Conservation (phyloP, 1,284 basidiomycete species). For the Cystobasidium slooffiae region DNA sequence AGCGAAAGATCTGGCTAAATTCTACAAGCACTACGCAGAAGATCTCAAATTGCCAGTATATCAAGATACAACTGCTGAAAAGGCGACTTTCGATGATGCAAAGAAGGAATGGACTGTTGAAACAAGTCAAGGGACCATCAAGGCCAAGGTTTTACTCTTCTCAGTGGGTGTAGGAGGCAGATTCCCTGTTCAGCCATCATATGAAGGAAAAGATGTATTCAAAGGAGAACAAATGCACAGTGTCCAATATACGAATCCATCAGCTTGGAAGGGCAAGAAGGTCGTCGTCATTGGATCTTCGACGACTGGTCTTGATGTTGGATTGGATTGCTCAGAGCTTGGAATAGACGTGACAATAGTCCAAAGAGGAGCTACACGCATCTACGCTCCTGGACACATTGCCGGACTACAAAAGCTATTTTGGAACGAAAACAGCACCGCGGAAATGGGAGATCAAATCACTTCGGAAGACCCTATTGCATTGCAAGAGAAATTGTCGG, state of each 20-base stretch:
- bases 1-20: conserved; percentile 25
- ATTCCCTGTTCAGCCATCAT: conserved; percentile 20
- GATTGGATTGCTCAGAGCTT: conserved; percentile 30
- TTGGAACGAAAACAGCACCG: conserved; percentile 29
- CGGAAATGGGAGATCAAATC: conserved; percentile 20
- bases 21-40: conserved; percentile 32
- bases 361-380: conserved; percentile 28
- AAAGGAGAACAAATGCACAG: conserved; percentile 29
- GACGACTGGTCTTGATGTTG: conserved; percentile 34
- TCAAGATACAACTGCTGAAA: conserved; percentile 2
- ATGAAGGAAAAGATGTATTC: conserved; percentile 12
- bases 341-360: conserved; percentile 33
- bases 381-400: conserved; percentile 24
- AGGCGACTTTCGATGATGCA: conserved; percentile 17
- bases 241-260: conserved; percentile 29
- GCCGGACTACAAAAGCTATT: conserved; percentile 17
- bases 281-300: conserved; percentile 26
- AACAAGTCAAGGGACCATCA: neutral
- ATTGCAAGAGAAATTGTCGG: conserved; percentile 16
- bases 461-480: conserved; percentile 27
- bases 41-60: conserved; percentile 38
- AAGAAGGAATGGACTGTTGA: conserved; percentile 15
- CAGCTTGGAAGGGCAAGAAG: conserved; percentile 34
- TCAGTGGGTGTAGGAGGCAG: conserved; percentile 33
- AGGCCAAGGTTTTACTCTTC: conserved; percentile 17